phyloP scores from a whole-genome alignment of 2,329 filamentous ascomycete species.

The Paecilomyces formosus region DNA sequence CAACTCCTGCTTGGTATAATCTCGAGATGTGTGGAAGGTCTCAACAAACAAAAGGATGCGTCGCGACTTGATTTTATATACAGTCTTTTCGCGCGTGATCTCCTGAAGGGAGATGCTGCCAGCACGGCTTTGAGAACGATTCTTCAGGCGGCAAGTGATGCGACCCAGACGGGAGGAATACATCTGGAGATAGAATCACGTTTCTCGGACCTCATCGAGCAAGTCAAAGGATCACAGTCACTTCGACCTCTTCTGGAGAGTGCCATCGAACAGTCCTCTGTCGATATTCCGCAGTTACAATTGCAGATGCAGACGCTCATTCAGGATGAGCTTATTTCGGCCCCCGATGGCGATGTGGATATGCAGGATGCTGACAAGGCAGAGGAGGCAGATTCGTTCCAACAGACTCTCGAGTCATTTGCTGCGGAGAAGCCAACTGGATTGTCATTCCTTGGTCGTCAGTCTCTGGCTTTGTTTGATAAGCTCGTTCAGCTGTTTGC shows the following conservation, averaged over 20 bases:
- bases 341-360: slow-evolving; percentile 41
- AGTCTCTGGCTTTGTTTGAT: slow-evolving; percentile 27
- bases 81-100: slow-evolving; percentile 23
- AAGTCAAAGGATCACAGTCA: slow-evolving; percentile 54
- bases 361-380: slow-evolving; percentile 38
- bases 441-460: slow-evolving; percentile 30
- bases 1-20: slow-evolving; percentile 31
- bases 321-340: slow-evolving; percentile 49
- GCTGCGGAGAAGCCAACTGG: slow-evolving; percentile 18
- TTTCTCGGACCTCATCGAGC: slow-evolving; percentile 60
- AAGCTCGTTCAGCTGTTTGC: slow-evolving; percentile 32
- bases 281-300: slow-evolving; percentile 69
- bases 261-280: slow-evolving; percentile 58
- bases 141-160: slow-evolving; percentile 22
- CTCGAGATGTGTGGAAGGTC: slow-evolving; percentile 22
- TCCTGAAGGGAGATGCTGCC: slow-evolving; percentile 23
- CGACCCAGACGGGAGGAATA: slow-evolving; percentile 41
- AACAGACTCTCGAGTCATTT: slow-evolving; percentile 25
- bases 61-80: slow-evolving; percentile 41
- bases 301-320: slow-evolving; percentile 66
- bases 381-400: slow-evolving; percentile 21
- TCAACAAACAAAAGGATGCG: slow-evolving; percentile 25
- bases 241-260: slow-evolving; percentile 58
- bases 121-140: slow-evolving; percentile 24
- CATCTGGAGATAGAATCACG: slow-evolving; percentile 49